These are phyloP conservation scores for Candida vartiovaarae DNA, from an alignment of 805 yeast species.

Conservation along the genomic window DNA sequence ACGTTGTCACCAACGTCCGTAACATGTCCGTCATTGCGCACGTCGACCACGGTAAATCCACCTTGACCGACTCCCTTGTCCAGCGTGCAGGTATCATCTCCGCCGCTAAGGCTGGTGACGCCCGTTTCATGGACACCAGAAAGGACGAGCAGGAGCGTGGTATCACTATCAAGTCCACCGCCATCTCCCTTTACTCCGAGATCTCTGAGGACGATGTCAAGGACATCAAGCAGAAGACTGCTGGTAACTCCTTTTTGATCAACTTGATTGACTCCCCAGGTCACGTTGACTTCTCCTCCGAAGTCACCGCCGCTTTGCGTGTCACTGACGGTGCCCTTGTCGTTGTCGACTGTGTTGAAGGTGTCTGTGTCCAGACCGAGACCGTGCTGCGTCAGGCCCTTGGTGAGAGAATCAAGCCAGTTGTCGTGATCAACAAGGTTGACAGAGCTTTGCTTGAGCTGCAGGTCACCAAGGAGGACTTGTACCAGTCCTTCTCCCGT, in stretches of 20 bases:
- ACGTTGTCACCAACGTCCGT: slow-evolving; percentile 99
- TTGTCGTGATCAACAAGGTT: slow-evolving; percentile 96
- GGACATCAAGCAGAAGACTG: slow-evolving; percentile 77
- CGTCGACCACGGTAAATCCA: slow-evolving; percentile 99
- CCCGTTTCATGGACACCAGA: slow-evolving; percentile 99
- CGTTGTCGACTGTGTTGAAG: slow-evolving; percentile 98
- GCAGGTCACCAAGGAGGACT: slow-evolving; percentile 98
- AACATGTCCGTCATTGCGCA: slow-evolving; percentile 99
- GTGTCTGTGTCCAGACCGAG: slow-evolving; percentile 99
- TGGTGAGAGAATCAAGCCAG: slow-evolving; percentile 99
- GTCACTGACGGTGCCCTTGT: slow-evolving; percentile 99
- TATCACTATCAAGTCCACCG: slow-evolving; percentile 98
- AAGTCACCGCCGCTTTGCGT: slow-evolving; percentile 99
- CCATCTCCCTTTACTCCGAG: slow-evolving; percentile 91
- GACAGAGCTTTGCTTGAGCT: slow-evolving; percentile 99
- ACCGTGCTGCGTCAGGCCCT: slow-evolving; percentile 98
- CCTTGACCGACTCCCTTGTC: slow-evolving; percentile 97
- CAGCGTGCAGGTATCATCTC: slow-evolving; percentile 99
- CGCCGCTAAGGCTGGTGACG: slow-evolving; percentile 99
- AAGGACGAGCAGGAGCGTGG: slow-evolving; percentile 99
- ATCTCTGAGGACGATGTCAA: slow-evolving; percentile 81
- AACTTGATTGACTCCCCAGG: slow-evolving; percentile 99
- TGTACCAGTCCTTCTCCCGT: slow-evolving; percentile 97
- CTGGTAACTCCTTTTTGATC: slow-evolving; percentile 90
- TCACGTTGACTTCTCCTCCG: slow-evolving; percentile 99